A percentile compares a stretch with the other conserved stretches of the same genome.
phyloP scores from a whole-genome alignment of 495 filamentous ascomycete species.

The Staphylotrichum longicolle region DNA sequence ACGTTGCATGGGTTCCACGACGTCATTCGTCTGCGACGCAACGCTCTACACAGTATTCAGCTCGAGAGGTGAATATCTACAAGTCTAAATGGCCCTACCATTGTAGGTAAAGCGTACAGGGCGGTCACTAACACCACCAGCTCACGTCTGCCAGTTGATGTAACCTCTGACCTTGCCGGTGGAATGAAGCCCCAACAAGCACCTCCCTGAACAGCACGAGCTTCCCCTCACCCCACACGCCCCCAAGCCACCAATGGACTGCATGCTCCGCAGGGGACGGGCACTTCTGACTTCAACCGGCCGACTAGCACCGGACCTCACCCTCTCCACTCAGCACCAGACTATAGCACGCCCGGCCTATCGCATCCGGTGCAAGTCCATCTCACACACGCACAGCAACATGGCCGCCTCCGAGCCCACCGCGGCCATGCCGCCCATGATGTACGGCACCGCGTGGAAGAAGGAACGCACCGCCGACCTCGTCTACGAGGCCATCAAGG shows the following conservation, averaged over 20 bases:
- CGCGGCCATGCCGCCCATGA: slow-evolving; percentile 52
- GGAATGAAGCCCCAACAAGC: not conserved
- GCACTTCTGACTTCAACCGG: not conserved
- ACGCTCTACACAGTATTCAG: too few species aligned
- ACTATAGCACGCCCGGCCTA: not conserved
- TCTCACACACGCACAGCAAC: not conserved
- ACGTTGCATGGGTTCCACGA: slow-evolving; percentile 1
- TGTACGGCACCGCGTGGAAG: slow-evolving; percentile 92
- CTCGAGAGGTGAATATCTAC: too few species aligned
- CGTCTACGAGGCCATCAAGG: slow-evolving; percentile 64
- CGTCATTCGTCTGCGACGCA: slow-evolving; percentile 1
- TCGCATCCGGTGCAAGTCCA: not conserved
- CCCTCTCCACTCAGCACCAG: not conserved
- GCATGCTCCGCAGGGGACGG: not conserved
- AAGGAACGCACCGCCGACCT: slow-evolving; percentile 65
- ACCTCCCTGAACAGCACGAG: not conserved
- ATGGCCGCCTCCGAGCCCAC: slow-evolving; percentile 15
- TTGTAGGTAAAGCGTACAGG: too few species aligned
- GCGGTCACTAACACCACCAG: too few species aligned
- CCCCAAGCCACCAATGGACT: slow-evolving; percentile 6
- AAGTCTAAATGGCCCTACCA: too few species aligned
- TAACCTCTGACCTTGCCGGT: not conserved
- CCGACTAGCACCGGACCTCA: not conserved
- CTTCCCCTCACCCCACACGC: slow-evolving; percentile 17
- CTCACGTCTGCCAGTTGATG: too few species aligned